These are phyloP conservation scores for Fusarium nelsonii DNA, from an alignment of 2,329 filamentous ascomycete species.

Conservation along the genomic window DNA sequence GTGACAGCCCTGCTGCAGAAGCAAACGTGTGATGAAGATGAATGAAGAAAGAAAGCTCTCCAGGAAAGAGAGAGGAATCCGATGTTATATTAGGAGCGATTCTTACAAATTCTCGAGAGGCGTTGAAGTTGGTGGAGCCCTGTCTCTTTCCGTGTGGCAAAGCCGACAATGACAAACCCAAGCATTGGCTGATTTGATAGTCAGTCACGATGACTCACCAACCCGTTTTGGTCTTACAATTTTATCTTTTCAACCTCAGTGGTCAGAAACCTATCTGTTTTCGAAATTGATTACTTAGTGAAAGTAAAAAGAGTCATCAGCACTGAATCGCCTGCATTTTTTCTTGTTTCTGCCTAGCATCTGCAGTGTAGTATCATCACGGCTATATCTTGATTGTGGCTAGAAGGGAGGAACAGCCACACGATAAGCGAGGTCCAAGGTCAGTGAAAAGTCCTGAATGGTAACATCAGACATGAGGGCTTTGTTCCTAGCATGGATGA, in stretches of 20 bases:
- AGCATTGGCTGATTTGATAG: slow-evolving; percentile 23
- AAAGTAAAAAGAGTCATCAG: slow-evolving; percentile 29
- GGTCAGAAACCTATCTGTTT: background rate
- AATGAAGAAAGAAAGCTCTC: background rate
- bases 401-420: background rate
- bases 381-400: background rate
- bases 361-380: background rate
- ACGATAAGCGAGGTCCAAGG: background rate
- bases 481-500: background rate
- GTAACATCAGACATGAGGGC: background rate
- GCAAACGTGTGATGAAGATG: background rate
- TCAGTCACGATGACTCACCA: slow-evolving; percentile 40
- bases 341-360: slow-evolving; percentile 15
- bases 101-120: slow-evolving; percentile 38
- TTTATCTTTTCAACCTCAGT: slow-evolving; percentile 17
- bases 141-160: slow-evolving; percentile 38
- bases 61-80: slow-evolving; percentile 3
- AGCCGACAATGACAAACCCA: slow-evolving; percentile 22
- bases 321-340: background rate
- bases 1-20: slow-evolving; percentile 1
- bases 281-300: slow-evolving; percentile 6
- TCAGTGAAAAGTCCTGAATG: background rate
- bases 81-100: slow-evolving; percentile 33
- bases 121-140: slow-evolving; percentile 36
- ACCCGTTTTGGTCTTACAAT: slow-evolving; percentile 24